Conservation (phyloP, 306 rosid species). For the Quercus variabilis region DNA sequence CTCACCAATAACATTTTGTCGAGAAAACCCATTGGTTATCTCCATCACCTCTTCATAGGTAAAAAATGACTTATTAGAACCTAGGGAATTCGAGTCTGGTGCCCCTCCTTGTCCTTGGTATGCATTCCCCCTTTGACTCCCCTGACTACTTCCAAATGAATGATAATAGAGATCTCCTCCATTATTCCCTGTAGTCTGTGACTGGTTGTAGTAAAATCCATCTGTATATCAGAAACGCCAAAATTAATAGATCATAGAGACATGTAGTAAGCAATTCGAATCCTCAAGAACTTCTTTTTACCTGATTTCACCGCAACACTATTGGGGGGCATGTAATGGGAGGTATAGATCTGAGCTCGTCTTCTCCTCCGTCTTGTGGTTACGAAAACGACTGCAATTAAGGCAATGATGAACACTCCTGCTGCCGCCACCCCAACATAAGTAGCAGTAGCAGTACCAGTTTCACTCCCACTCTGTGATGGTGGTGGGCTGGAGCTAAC, state of each 20-base stretch:
- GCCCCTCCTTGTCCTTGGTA: slow-evolving; percentile 21
- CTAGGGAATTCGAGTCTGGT: slow-evolving; percentile 35
- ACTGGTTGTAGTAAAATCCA: slow-evolving; percentile 44
- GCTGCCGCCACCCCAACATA: slow-evolving; percentile 44
- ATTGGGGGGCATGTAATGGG: slow-evolving; percentile 30
- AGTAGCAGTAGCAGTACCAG: slow-evolving; percentile 14
- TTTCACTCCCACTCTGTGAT: not conserved
- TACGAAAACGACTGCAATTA: slow-evolving; percentile 36
- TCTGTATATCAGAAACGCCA: slow-evolving; percentile 37
- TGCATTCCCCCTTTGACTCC: slow-evolving; percentile 37
- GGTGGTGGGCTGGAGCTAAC: not conserved
- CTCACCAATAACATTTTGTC: slow-evolving; percentile 69
- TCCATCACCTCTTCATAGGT: slow-evolving; percentile 64
- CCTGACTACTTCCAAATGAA: slow-evolving; percentile 20
- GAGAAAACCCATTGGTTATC: slow-evolving; percentile 62
- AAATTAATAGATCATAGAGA: slow-evolving; percentile 12
- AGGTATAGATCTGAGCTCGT: slow-evolving; percentile 5
- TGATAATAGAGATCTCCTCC: slow-evolving; percentile 30
- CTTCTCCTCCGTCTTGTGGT: slow-evolving; percentile 24
- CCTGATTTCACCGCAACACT: slow-evolving; percentile 43
- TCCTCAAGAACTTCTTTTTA: not conserved
- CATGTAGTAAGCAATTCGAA: not conserved
- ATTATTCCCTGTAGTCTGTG: slow-evolving; percentile 27
- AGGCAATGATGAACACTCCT: slow-evolving; percentile 37
- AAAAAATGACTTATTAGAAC: slow-evolving; percentile 37